Percentiles rank a stretch among this genome's conserved stretches.
These are phyloP conservation scores for Gossypium ekmanianum DNA, from an alignment of 345 rosid genomes.

Conservation along the genomic window DNA sequence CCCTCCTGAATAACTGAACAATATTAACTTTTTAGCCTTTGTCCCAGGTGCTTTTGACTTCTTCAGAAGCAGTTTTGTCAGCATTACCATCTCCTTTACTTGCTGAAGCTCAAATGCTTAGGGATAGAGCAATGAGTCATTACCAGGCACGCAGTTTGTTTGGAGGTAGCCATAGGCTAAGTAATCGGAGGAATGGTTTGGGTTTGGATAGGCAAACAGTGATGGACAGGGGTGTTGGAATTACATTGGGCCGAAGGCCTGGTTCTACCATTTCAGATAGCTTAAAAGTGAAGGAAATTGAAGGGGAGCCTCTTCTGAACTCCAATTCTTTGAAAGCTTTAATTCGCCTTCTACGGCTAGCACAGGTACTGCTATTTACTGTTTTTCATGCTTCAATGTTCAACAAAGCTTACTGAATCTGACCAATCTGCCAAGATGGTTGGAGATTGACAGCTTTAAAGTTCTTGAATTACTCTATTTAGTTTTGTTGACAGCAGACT, in stretches of 20 bases:
- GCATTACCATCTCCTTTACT: conserved; percentile 88
- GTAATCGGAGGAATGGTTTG: conserved; percentile 77
- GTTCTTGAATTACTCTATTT: not conserved
- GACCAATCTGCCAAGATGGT: conserved; percentile 5
- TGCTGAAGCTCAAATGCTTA: conserved; percentile 96
- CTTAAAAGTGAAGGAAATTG: conserved; percentile 71
- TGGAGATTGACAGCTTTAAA: not conserved
- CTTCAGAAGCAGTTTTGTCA: conserved; percentile 91
- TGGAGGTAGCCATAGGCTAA: conserved; percentile 74
- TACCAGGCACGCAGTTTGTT: conserved; percentile 90
- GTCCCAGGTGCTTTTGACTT: conserved; percentile 84
- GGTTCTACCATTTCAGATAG: conserved; percentile 58
- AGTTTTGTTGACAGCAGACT: not conserved
- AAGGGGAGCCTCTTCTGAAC: conserved; percentile 84
- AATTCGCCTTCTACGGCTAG: conserved; percentile 73
- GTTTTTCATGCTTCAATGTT: conserved; percentile 8
- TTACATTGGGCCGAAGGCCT: conserved; percentile 68
- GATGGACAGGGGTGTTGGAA: conserved; percentile 96
- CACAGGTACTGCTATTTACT: conserved; percentile 54
- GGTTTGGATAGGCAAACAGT: conserved; percentile 84
- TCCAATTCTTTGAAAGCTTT: conserved; percentile 69
- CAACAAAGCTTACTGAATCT: not conserved
- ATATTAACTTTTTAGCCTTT: conserved; percentile 20
- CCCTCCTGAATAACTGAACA: conserved; percentile 15
- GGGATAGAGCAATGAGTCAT: conserved; percentile 98